Conservation (phyloP, 2,329 filamentous ascomycete genomes). For the Ambrosiella xylebori region DNA sequence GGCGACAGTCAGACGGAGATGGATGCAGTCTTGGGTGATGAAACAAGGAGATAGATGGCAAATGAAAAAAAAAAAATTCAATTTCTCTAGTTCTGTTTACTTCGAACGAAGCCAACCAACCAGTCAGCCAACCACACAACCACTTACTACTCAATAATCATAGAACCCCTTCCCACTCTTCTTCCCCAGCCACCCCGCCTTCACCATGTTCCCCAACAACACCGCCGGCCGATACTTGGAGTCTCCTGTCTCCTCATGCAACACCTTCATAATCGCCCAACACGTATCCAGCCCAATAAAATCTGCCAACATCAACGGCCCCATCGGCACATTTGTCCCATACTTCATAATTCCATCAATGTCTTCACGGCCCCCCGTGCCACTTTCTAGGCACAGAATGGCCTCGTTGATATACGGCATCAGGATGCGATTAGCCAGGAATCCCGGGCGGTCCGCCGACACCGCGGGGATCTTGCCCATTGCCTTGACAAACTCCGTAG, state of each 20-base stretch:
- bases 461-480: conserved; percentile 89
- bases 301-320: conserved; percentile 79
- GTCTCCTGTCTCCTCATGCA: conserved; percentile 82
- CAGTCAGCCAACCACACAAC: background rate
- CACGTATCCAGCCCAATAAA: conserved; percentile 97
- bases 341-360: conserved; percentile 99
- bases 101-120: background rate
- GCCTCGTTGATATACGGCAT: conserved; percentile 99
- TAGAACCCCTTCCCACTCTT: conserved; percentile 96
- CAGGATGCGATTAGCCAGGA: conserved; percentile 87
- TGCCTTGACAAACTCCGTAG: conserved; percentile 67
- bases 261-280: conserved; percentile 87
- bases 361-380: conserved; percentile 71
- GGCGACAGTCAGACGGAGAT: too few species aligned
- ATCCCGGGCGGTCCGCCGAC: conserved; percentile 80
- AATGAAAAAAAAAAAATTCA: too few species aligned
- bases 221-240: conserved; percentile 89
- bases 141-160: conserved; percentile 43
- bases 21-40: too few species aligned
- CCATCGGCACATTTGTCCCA: conserved; percentile 97
- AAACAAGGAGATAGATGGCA: too few species aligned
- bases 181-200: conserved; percentile 94
- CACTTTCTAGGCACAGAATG: conserved; percentile 86
- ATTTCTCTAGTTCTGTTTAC: background rate
- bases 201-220: conserved; percentile 83